These are phyloP conservation scores for Cladosporium austrohemisphaericum DNA, from an alignment of 2,329 filamentous ascomycete genomes.

Conservation along the genomic window DNA sequence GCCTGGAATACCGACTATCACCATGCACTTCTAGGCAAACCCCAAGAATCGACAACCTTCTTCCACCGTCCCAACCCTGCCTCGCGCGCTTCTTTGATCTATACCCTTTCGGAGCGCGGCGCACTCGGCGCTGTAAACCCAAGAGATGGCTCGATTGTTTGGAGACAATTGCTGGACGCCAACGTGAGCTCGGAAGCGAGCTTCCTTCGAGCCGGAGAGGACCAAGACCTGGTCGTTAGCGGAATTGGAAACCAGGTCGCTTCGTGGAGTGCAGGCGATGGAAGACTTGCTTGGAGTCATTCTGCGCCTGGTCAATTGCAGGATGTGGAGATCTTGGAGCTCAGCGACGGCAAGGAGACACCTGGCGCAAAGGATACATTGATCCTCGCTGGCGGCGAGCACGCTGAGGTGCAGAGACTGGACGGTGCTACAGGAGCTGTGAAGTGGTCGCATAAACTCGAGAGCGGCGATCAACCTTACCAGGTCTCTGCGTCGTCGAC, in stretches of 20 bases:
- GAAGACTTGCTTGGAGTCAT: constrained; percentile 71
- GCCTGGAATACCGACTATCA: constrained; percentile 91
- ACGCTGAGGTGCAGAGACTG: constrained; percentile 64
- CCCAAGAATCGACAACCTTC: constrained; percentile 80
- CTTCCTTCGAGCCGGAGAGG: constrained; percentile 69
- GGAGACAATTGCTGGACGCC: constrained; percentile 70
- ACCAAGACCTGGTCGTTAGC: constrained; percentile 72
- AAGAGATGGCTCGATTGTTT: constrained; percentile 75
- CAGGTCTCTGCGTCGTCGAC: constrained; percentile 68
- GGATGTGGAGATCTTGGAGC: constrained; percentile 74
- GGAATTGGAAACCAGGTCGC: constrained; percentile 67
- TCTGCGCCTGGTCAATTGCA: constrained; percentile 55
- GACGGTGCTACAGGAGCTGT: constrained; percentile 68
- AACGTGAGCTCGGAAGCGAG: constrained; percentile 32
- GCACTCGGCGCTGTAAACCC: constrained; percentile 88
- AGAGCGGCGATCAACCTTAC: constrained; percentile 66
- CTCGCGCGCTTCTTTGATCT: constrained; percentile 84
- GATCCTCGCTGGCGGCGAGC: constrained; percentile 59
- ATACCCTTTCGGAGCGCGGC: constrained; percentile 80
- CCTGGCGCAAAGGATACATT: constrained; percentile 63
- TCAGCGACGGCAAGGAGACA: constrained; percentile 51
- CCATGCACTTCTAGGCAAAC: constrained; percentile 79
- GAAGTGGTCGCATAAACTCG: constrained; percentile 70
- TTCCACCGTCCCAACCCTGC: constrained; percentile 82
- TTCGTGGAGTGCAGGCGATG: constrained; percentile 79